Base-by-base conservation (phyloP, 2,329 filamentous ascomycete genomes). In the Dactylellina drechsleri region DNA sequence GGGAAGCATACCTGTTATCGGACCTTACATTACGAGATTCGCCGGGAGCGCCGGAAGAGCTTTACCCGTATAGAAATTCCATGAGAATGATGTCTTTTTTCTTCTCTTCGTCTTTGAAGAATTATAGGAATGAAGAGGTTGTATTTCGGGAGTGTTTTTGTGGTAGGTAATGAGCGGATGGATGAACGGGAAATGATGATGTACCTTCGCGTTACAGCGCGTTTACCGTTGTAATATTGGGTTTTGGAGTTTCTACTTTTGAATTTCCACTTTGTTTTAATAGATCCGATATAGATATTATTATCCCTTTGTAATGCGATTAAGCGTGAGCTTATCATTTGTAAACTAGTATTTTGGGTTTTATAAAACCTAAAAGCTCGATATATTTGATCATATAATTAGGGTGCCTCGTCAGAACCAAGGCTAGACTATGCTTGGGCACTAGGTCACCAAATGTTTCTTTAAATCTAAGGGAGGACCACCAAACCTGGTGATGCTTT, bases 1-100 rank as follows among this genome's bases (percentile, higher is more conserved):
- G 45, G 89, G 92, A 67, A 92, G 91, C 76, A 83, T 96, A 10
- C 94, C 95, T 0, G 86, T 97, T 6, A 85, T 98, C 4, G 94
- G 94, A 2, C 92, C 93, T 3, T 96, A 93, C 80, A 90, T 97
- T 80, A 91, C 92, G 71, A 84, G 87, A 78, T 86, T 85, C 2
- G 85, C 96, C 76, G 92, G 96, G 81, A 87, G 66, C 41, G 66
- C 66, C 31, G 66, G 61, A 26, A 71, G 72, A 28, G 18, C 65
- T 36, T 66, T 76, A 31, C 72, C 72, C 7, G 72, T 76, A 36
- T 76, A 71, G 52, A 6, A 28, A 47, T 6, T 15, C n/a, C 7
- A 47, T 47, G 43, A n/a, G 43, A 12, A 47, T 6, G 16, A 47
- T 47, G 16, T 1, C 16, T 52, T 52, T 52, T 52, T 23, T 23